These are phyloP conservation scores for Mallotus nudiflorus DNA, from an alignment of 345 rosid genomes.

Conservation along the genomic window DNA sequence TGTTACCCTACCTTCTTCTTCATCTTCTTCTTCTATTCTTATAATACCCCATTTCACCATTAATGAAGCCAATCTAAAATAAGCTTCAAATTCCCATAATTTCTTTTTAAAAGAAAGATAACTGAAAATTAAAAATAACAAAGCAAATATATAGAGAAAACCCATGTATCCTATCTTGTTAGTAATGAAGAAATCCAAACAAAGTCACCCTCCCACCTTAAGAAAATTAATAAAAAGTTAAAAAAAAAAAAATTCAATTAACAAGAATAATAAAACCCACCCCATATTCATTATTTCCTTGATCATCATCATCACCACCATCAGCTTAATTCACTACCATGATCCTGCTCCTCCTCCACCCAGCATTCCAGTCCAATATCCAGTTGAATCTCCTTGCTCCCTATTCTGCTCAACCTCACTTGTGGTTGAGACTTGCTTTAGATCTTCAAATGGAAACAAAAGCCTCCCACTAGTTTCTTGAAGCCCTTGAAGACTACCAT, in stretches of 20 bases:
- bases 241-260: slow-evolving; percentile 12
- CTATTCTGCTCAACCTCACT: slow-evolving; percentile 44
- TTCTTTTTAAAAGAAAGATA: slow-evolving; percentile 11
- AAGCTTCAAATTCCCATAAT: slow-evolving; percentile 41
- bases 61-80: slow-evolving; percentile 51
- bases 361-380: slow-evolving; percentile 93
- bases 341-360: slow-evolving; percentile 77
- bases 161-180: slow-evolving; percentile 38
- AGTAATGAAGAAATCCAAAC: slow-evolving; percentile 52
- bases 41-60: slow-evolving; percentile 17
- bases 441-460: slow-evolving; percentile 89
- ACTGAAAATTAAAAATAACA: neutral
- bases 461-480: slow-evolving; percentile 58
- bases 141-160: slow-evolving; percentile 20
- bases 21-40: slow-evolving; percentile 14
- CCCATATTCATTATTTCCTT: slow-evolving; percentile 30
- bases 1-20: slow-evolving; percentile 18
- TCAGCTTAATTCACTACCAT: slow-evolving; percentile 49
- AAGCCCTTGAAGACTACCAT: slow-evolving; percentile 48
- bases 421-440: slow-evolving; percentile 70
- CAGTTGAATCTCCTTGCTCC: slow-evolving; percentile 59
- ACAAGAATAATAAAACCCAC: slow-evolving; percentile 21
- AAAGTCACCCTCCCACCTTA: slow-evolving; percentile 39
- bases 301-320: slow-evolving; percentile 7
- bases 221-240: slow-evolving; percentile 25